Evolutionary conservation across 2,329 filamentous ascomycete genomes (phyloP).

Genomic region (Raffaelea ambrosiae): DNA sequence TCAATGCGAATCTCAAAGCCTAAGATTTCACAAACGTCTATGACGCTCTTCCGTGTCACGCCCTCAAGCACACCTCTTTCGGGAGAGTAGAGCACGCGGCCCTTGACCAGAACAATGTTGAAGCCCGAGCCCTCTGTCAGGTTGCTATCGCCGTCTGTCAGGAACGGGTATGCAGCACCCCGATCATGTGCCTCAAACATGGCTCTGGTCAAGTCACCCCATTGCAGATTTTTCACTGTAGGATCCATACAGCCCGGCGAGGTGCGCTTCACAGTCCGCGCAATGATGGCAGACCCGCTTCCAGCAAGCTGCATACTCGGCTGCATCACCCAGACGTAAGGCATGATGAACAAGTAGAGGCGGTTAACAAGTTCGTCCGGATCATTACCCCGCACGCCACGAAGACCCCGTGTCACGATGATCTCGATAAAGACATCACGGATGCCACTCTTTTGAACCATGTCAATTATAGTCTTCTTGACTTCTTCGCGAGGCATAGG

Average conservation of each 20-base stretch:
- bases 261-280: slow-evolving; percentile 17
- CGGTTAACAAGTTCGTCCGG: slow-evolving; percentile 27
- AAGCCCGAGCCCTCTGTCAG: slow-evolving; percentile 34
- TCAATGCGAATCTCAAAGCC: slow-evolving; percentile 28
- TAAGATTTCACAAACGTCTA: slow-evolving; percentile 28
- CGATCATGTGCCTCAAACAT: slow-evolving; percentile 38
- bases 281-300: slow-evolving; percentile 31
- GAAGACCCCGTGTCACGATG: slow-evolving; percentile 40
- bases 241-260: slow-evolving; percentile 40
- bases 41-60: slow-evolving; percentile 38
- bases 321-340: slow-evolving; percentile 42
- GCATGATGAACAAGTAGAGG: slow-evolving; percentile 38
- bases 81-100: slow-evolving; percentile 34
- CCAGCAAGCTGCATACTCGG: slow-evolving; percentile 31
- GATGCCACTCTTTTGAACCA: slow-evolving; percentile 37
- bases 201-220: slow-evolving; percentile 35
- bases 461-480: slow-evolving; percentile 29
- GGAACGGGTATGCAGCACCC: slow-evolving; percentile 36
- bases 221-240: slow-evolving; percentile 42
- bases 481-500: slow-evolving; percentile 31
- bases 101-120: slow-evolving; percentile 37
- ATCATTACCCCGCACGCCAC: slow-evolving; percentile 26
- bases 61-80: slow-evolving; percentile 38
- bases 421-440: slow-evolving; percentile 40
- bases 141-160: slow-evolving; percentile 40